These are phyloP conservation scores for Claviceps capensis DNA, from an alignment of 2,329 filamentous ascomycete genomes.

Conservation along the genomic window DNA sequence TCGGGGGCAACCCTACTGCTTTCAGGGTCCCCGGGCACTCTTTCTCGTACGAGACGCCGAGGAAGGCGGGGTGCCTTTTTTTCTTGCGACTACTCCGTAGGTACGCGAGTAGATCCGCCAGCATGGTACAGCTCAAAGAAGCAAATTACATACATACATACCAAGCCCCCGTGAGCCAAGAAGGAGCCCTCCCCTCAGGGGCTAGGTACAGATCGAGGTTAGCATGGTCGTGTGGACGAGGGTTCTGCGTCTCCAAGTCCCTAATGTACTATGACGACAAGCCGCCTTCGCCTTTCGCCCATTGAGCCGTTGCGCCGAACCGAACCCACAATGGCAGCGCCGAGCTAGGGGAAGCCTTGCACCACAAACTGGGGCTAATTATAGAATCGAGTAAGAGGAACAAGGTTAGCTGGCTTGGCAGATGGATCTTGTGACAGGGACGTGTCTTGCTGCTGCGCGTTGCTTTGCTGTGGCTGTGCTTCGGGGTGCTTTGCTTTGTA, in stretches of 20 bases:
- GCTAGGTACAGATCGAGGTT: background rate
- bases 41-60: background rate
- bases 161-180: background rate
- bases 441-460: background rate
- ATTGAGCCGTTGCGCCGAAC: conserved; percentile 3
- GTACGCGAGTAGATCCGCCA: background rate
- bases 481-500: background rate
- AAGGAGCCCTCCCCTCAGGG: background rate
- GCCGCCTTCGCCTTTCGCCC: background rate
- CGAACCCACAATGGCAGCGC: background rate
- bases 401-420: background rate
- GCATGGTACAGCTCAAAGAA: background rate
- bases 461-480: background rate
- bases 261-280: background rate
- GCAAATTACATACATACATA: background rate
- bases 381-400: background rate
- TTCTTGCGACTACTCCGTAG: background rate
- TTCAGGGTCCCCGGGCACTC: background rate
- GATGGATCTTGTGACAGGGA: conserved; percentile 1
- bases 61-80: background rate
- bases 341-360: background rate
- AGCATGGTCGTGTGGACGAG: background rate
- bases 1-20: background rate
- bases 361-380: conserved; percentile 1
- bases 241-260: background rate